Percentiles rank a stretch among this genome's conserved stretches.
phyloP scores from a whole-genome alignment of 2,329 filamentous ascomycete genomes.

The Plenodomus tracheiphilus region DNA sequence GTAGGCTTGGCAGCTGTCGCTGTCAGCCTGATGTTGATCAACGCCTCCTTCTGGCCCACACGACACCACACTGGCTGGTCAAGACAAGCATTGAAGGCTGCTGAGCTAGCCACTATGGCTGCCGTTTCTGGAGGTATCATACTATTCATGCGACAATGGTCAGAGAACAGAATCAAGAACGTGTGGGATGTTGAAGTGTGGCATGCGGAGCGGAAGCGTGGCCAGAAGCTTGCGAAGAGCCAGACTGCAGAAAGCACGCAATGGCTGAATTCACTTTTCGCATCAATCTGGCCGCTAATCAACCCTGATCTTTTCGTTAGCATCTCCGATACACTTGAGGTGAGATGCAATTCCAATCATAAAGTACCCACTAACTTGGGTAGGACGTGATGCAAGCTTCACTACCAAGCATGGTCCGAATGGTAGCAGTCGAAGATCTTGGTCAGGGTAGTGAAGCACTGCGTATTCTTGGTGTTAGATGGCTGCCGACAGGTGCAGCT shows the following conservation, averaged over 20 bases:
- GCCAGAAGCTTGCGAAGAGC: slow-evolving; percentile 51
- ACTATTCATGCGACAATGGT: slow-evolving; percentile 60
- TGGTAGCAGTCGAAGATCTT: slow-evolving; percentile 76
- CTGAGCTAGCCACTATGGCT: slow-evolving; percentile 34
- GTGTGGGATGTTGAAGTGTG: slow-evolving; percentile 72
- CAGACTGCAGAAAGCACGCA: slow-evolving; percentile 66
- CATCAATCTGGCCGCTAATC: slow-evolving; percentile 72
- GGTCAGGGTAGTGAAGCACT: slow-evolving; percentile 74
- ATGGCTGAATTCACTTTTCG: slow-evolving; percentile 72
- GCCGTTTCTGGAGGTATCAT: slow-evolving; percentile 40
- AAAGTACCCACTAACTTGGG: slow-evolving; percentile 12
- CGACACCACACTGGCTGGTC: slow-evolving; percentile 35
- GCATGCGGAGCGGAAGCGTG: slow-evolving; percentile 63
- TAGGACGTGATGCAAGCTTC: slow-evolving; percentile 78
- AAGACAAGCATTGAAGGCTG: slow-evolving; percentile 30
- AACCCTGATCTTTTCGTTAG: slow-evolving; percentile 75
- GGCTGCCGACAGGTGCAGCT: slow-evolving; percentile 72
- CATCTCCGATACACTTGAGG: slow-evolving; percentile 69
- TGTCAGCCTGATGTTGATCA: slow-evolving; percentile 40
- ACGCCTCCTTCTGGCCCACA: slow-evolving; percentile 41
- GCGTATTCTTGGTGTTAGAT: slow-evolving; percentile 70
- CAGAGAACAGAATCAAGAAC: slow-evolving; percentile 62
- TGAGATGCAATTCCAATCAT: slow-evolving; percentile 6
- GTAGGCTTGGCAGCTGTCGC: slow-evolving; percentile 43
- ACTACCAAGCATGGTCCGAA: slow-evolving; percentile 68